Percentiles rank a stretch among this genome's conserved stretches.
These are phyloP conservation scores for Trifolium pratense DNA, from an alignment of 306 rosid species.

Conservation along the genomic window DNA sequence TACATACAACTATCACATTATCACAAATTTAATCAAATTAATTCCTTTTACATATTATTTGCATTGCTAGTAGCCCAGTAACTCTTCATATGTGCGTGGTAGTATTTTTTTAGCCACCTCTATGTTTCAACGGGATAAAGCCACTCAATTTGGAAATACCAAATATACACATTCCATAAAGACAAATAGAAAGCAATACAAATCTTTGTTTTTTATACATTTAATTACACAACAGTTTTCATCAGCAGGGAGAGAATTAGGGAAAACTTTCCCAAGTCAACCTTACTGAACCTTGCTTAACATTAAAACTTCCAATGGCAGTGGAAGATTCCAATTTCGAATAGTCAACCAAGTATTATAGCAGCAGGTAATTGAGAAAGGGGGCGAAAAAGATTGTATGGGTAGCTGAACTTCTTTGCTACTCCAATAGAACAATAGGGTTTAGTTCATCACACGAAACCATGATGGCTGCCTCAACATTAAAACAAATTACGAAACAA, in stretches of 20 bases:
- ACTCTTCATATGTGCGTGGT: slow-evolving; percentile 1
- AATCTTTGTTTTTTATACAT: too few species aligned
- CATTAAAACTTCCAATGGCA: neutral
- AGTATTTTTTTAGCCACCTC: slow-evolving; percentile 15
- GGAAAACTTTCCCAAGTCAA: slow-evolving; percentile 11
- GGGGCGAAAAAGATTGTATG: too few species aligned
- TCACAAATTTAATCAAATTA: slow-evolving; percentile 7
- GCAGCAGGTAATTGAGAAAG: too few species aligned
- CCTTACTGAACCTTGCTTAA: slow-evolving; percentile 15
- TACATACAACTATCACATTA: neutral
- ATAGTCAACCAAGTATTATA: too few species aligned
- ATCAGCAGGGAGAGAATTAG: neutral
- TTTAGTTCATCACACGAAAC: slow-evolving; percentile 9
- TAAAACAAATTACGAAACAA: slow-evolving; percentile 1
- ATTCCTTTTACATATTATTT: neutral
- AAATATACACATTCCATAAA: neutral
- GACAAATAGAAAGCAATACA: neutral
- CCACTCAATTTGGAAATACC: neutral
- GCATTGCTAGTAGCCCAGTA: neutral
- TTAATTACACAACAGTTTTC: neutral
- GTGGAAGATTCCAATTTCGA: slow-evolving; percentile 32
- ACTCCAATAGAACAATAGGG: neutral
- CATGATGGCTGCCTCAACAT: slow-evolving; percentile 3
- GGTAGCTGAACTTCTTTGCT: slow-evolving; percentile 16
- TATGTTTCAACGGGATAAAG: neutral